Base-by-base conservation (phyloP, 1,284 basidiomycete genomes). In the Mycena citricolor region DNA sequence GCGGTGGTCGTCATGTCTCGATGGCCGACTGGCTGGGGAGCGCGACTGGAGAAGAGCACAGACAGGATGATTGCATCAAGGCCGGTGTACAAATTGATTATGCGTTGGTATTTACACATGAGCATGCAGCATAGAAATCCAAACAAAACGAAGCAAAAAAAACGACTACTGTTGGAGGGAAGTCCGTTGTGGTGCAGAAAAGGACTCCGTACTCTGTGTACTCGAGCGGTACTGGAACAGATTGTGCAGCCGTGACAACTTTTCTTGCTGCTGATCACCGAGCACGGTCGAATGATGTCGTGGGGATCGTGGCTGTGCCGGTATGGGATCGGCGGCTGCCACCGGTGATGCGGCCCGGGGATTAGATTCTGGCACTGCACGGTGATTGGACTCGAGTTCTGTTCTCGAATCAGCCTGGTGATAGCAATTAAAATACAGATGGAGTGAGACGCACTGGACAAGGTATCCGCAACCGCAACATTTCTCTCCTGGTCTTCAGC, bases 401-500 rank as follows among this genome's bases (percentile, higher is more conserved):
- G 56, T 19, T 23, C 31, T 37, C 22, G 49, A 42, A 36, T 51
- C 21, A 54, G 26, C 7, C 41, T 22, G 14, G n/a, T 29, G 20
- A 34, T 36, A 42, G 40, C 40, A 16, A 25, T 23, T 35, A 31
- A 14, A 14, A 26, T 32, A 35, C 20, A 42, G 10, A 8, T 17
- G 29, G 11, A 29, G 45, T 17, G 32, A 32, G 21, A 73, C 84
- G 52, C 57, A 90, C 87, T 86, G 3, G 83, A 85, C 39, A 90
- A 60, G 0, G 87, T 89, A 57, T 86, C 79, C 14, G 84, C 78
- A 19, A 90, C 86, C 5, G 82, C 87, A 19, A 77, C 83, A 44
- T 81, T 76, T 54, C 87, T 69, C 59, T 92, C 90, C 52, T 86
- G 76, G 58, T 93, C 90, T 58, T 94, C 90, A 5, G 86, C 85